Evolutionary conservation across 441 rosid genomes (phyloP).

Genomic region (Gossypium schwendimanii): DNA sequence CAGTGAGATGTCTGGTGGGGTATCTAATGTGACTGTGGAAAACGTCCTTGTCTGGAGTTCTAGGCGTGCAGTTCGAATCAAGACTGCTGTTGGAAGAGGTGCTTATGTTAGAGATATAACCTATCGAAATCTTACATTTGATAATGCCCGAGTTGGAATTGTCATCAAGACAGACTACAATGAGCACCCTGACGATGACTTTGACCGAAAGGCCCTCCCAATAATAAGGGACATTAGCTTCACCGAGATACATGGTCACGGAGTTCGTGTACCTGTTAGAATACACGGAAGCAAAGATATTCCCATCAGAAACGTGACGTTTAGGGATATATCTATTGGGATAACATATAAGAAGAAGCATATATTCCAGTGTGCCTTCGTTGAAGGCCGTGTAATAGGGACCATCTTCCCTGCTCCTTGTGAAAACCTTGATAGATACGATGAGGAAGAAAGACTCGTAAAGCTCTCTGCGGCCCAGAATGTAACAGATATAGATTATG

Average conservation of each 20-base stretch:
- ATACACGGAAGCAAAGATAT: slow-evolving; percentile 84
- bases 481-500: slow-evolving; percentile 75
- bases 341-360: slow-evolving; percentile 87
- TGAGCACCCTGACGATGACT: slow-evolving; percentile 78
- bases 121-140: slow-evolving; percentile 72
- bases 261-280: slow-evolving; percentile 86
- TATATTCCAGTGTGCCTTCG: slow-evolving; percentile 78
- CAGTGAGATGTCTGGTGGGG: slow-evolving; percentile 97
- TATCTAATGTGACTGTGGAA: slow-evolving; percentile 74
- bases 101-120: slow-evolving; percentile 60
- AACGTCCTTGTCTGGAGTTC: slow-evolving; percentile 79
- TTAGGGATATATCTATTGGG: slow-evolving; percentile 70
- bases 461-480: slow-evolving; percentile 54
- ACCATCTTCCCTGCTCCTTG: slow-evolving; percentile 77
- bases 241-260: slow-evolving; percentile 66
- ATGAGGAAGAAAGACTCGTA: slow-evolving; percentile 57
- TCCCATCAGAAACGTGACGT: slow-evolving; percentile 64
- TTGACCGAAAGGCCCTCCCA: slow-evolving; percentile 64
- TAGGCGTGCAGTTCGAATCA: slow-evolving; percentile 81
- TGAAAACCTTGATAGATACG: slow-evolving; percentile 69
- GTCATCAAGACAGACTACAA: slow-evolving; percentile 93
- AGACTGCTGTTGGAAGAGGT: slow-evolving; percentile 92
- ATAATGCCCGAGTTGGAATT: slow-evolving; percentile 79
- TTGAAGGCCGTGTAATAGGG: slow-evolving; percentile 81
- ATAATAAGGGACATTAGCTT: slow-evolving; percentile 57